phyloP scores from a whole-genome alignment of 202 grass and related monocot species.

The Sporobolus alterniflorus region DNA sequence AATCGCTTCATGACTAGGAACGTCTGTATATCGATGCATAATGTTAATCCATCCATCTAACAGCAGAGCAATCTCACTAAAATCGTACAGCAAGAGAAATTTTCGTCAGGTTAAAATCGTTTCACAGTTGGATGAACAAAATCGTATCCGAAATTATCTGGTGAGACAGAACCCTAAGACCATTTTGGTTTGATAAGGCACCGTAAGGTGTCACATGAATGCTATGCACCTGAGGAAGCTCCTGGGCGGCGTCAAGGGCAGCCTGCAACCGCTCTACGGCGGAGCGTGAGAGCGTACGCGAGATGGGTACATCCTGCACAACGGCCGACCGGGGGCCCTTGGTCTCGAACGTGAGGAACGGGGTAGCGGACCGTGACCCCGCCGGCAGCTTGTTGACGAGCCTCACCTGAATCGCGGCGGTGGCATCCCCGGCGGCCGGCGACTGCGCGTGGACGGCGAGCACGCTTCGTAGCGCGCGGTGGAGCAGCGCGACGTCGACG shows the following conservation, averaged over 20 bases:
- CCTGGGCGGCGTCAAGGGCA: constrained; percentile 77
- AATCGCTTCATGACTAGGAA: too few species aligned
- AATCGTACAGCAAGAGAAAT: too few species aligned
- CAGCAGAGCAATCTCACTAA: too few species aligned
- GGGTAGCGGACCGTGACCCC: constrained; percentile 54
- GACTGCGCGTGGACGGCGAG: constrained; percentile 82
- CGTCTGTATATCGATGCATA: too few species aligned
- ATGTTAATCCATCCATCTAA: too few species aligned
- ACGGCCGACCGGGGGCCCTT: constrained; percentile 85
- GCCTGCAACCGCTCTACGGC: constrained; percentile 72
- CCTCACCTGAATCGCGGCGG: constrained; percentile 79
- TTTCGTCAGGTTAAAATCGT: not conserved
- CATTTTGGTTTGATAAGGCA: not conserved
- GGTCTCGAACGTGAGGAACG: constrained; percentile 94
- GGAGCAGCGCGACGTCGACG: constrained; percentile 74
- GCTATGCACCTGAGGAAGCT: constrained; percentile 74
- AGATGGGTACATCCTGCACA: constrained; percentile 98
- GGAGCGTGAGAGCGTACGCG: constrained; percentile 71
- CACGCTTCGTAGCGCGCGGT: constrained; percentile 84
- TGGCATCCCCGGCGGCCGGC: constrained; percentile 45
- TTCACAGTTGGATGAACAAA: not conserved
- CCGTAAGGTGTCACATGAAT: constrained; percentile 5
- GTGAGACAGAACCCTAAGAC: not conserved
- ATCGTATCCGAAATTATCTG: not conserved
- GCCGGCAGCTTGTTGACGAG: constrained; percentile 88